Conservation (phyloP, 345 rosid species). For the Pistacia vera region DNA sequence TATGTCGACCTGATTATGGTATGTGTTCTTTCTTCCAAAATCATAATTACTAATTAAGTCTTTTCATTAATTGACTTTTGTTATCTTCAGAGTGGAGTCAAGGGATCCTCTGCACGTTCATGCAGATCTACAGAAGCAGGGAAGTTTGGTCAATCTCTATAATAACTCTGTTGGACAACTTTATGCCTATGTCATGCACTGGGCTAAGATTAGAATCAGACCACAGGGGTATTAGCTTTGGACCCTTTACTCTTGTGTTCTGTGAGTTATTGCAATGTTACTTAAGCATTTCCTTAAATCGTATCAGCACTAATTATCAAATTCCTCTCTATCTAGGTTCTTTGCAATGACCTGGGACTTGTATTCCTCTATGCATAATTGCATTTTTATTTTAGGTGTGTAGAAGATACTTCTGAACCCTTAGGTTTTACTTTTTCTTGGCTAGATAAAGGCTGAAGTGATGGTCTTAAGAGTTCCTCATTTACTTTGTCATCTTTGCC, state of each 20-base stretch:
- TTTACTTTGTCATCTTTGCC: constrained; percentile 13
- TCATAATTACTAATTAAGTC: background rate
- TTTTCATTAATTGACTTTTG: background rate
- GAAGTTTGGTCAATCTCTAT: constrained; percentile 98
- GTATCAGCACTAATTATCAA: constrained; percentile 7
- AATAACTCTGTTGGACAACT: constrained; percentile 83
- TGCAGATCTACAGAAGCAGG: constrained; percentile 88
- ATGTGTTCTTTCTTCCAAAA: too few relatives aligned
- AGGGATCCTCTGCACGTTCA: constrained; percentile 42
- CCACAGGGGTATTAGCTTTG: constrained; percentile 75
- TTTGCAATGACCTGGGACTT: constrained; percentile 98
- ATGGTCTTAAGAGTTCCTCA: background rate
- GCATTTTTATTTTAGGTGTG: constrained; percentile 83
- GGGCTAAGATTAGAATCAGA: constrained; percentile 73
- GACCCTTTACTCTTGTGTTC: background rate
- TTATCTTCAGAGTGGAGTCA: constrained; percentile 39
- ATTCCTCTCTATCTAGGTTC: constrained; percentile 45
- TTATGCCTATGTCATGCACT: constrained; percentile 69
- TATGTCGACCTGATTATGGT: background rate
- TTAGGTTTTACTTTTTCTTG: background rate
- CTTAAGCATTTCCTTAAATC: background rate
- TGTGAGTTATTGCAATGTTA: background rate
- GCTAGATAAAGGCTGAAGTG: background rate
- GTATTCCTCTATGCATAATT: constrained; percentile 80
- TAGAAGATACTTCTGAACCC: background rate